Percentiles rank a stretch among this genome's conserved stretches.
These are phyloP conservation scores for Phytophthora melonis DNA, from an alignment of 352 stramenopile species.

Conservation along the genomic window DNA sequence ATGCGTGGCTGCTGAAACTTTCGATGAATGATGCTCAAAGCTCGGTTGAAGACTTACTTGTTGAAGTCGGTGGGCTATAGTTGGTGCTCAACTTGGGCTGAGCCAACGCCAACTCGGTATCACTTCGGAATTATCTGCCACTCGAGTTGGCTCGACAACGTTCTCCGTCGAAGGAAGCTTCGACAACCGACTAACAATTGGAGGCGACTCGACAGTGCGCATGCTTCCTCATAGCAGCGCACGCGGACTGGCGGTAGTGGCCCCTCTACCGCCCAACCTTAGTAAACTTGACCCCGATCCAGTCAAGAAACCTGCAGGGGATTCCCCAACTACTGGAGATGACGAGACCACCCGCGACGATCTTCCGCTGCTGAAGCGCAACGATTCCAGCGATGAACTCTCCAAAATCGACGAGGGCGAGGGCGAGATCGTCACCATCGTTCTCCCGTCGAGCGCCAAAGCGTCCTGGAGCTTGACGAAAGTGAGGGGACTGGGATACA, in stretches of 20 bases:
- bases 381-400: background rate
- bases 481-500: conserved; percentile 45
- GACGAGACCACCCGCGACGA: conserved; percentile 18
- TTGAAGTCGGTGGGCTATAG: conserved; percentile 6
- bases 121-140: conserved; percentile 21
- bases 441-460: conserved; percentile 10
- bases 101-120: background rate
- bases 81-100: background rate
- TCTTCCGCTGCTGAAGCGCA: conserved; percentile 17
- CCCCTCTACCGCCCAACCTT: conserved; percentile 20
- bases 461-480: conserved; percentile 22
- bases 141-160: background rate
- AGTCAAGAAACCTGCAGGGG: conserved; percentile 1
- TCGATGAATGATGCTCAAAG: background rate
- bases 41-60: background rate
- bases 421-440: conserved; percentile 8
- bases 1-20: background rate
- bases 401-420: conserved; percentile 21
- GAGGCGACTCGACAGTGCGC: conserved; percentile 8
- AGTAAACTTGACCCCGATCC: conserved; percentile 2
- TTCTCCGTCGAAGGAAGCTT: conserved; percentile 16
- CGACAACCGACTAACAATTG: conserved; percentile 24
- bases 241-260: conserved; percentile 21
- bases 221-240: conserved; percentile 27
- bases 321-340: background rate